Conservation (phyloP, 164 flowering plant species). For the Protea cynaroides region DNA sequence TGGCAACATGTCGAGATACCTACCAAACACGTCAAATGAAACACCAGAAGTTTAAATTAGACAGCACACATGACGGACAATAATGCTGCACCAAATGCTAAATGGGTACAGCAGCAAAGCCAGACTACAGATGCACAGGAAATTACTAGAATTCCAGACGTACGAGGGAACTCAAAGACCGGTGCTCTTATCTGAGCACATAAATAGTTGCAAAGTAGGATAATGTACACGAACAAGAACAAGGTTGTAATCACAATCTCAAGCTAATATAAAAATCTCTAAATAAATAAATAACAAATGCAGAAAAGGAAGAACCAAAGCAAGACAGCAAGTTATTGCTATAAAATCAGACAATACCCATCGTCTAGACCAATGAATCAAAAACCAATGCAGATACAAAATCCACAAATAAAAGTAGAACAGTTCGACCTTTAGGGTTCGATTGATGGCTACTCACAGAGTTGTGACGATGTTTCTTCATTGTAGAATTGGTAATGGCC, state of each 20-base stretch:
- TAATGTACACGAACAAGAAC: neutral
- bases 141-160: too few species aligned
- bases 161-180: too few species aligned
- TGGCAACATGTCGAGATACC: too few species aligned
- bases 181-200: too few species aligned
- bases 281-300: constrained; percentile 4
- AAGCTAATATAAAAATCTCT: neutral
- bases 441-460: constrained; percentile 20
- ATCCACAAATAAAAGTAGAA: neutral
- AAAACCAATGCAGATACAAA: neutral
- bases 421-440: neutral
- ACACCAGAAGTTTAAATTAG: too few species aligned
- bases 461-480: constrained; percentile 19
- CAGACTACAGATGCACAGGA: too few species aligned
- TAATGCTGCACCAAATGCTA: too few species aligned
- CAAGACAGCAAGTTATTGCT: neutral
- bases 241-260: neutral
- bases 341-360: neutral
- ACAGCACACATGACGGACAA: too few species aligned
- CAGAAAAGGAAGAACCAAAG: neutral
- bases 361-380: neutral
- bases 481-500: constrained; percentile 44
- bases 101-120: too few species aligned
- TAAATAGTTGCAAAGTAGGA: neutral
- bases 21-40: too few species aligned